Base-by-base conservation (phyloP, 2,329 filamentous ascomycete species). In the Akanthomyces muscarius region DNA sequence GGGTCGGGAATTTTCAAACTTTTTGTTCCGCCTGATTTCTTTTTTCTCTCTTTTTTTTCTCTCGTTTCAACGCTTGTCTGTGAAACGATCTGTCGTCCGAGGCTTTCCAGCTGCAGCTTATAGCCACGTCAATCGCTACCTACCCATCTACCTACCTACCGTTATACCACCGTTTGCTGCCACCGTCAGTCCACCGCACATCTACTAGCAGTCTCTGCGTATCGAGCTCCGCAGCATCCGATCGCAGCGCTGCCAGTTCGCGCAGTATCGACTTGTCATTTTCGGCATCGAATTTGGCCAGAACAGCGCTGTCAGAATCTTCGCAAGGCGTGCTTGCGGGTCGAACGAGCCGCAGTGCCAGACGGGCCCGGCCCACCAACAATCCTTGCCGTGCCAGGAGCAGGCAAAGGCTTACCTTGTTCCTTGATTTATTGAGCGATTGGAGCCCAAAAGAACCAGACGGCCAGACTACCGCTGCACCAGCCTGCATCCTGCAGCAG, bases 301-400 rank as follows among this genome's bases (percentile, higher is more conserved):
- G 30, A 8, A 14, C 42, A 47, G 55, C 28, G 18, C n/a, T 38
- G 55, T 41, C 48, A 21, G 25, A 50, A 52, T 60, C 47, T 45
- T 60, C 16, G 23, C 33, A 51, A 57, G 44, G 54, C 30, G 25
- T 47, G 57, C 51, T 30, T 52, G 57, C 57, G 58, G 58, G 48
- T 61, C 41, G 48, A 60, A 48, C 57, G 48, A 48, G 58, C 52
- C 50, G 58, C 51, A 48, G 14, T 25, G 42, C 55, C 30, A 58
- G 44, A 18, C 55, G 21, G 55, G 55, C 55, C 55, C 55, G 44
- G 44, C 52, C 42, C 30, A 14, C 51, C 11, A 41, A 18, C 28
- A 36, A 36, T 30, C 33, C 33, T 8, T 36, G 33, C 33, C 33
- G 33, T 36, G 33, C 33, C 33, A 36, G 33, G 8, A 36, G 33